A percentile compares a stretch with the other conserved stretches of the same genome.
These are phyloP conservation scores for Ziziphus jujuba DNA, from an alignment of 306 rosid genomes.

Conservation along the genomic window DNA sequence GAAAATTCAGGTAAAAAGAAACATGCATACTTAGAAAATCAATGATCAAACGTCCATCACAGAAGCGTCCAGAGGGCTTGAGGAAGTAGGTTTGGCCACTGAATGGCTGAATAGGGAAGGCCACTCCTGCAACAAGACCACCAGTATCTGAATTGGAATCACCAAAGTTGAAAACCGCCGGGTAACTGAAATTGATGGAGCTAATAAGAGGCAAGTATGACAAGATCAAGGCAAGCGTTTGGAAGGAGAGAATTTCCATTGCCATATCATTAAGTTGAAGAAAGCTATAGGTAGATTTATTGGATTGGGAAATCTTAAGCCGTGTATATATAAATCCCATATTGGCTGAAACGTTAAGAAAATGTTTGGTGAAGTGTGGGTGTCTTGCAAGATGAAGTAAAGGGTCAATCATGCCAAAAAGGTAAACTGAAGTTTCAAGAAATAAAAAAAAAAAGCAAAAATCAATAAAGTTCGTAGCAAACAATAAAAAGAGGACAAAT, in stretches of 20 bases:
- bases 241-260: conserved; percentile 4
- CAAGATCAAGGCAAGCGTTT: conserved; percentile 7
- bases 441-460: too few species aligned
- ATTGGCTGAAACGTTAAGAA: not conserved
- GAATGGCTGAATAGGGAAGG: conserved; percentile 25
- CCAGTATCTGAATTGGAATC: conserved; percentile 50
- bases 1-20: not conserved
- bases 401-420: too few species aligned
- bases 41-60: conserved; percentile 44
- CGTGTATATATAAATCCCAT: not conserved
- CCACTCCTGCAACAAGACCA: conserved; percentile 31
- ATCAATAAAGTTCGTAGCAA: not conserved
- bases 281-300: not conserved
- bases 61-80: conserved; percentile 34
- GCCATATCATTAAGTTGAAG: conserved; percentile 12
- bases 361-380: conserved; percentile 14
- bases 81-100: conserved; percentile 31
- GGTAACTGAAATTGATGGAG: conserved; percentile 20
- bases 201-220: conserved; percentile 9
- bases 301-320: not conserved
- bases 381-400: conserved; percentile 25
- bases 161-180: conserved; percentile 42
- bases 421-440: not conserved
- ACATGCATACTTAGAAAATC: conserved; percentile 33
- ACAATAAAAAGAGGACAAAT: not conserved